Conservation (phyloP, 352 stramenopile genomes). For the Globisporangium middletonii region DNA sequence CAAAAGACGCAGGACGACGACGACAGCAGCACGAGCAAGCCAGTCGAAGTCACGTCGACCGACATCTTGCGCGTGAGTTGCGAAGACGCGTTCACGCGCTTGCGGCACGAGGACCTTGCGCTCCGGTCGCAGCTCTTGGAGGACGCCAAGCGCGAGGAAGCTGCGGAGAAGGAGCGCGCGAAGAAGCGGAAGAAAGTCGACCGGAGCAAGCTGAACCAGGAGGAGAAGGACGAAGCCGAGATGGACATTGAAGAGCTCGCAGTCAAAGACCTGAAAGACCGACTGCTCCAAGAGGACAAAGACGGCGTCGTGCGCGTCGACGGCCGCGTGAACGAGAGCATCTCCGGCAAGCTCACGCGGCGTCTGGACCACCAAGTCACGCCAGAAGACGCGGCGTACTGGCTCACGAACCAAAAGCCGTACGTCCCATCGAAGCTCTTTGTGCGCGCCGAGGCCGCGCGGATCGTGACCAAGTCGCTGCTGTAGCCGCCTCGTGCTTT, state of each 20-base stretch:
- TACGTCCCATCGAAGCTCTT: slow-evolving; percentile 83
- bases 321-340: slow-evolving; percentile 80
- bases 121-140: slow-evolving; percentile 60
- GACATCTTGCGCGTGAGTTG: slow-evolving; percentile 84
- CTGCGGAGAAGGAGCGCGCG: slow-evolving; percentile 65
- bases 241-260: slow-evolving; percentile 84
- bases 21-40: slow-evolving; percentile 5
- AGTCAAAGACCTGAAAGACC: slow-evolving; percentile 78
- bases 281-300: slow-evolving; percentile 72
- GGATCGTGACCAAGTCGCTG: slow-evolving; percentile 78
- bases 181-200: slow-evolving; percentile 88
- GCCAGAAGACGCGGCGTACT: slow-evolving; percentile 78
- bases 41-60: slow-evolving; percentile 57
- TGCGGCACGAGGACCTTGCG: slow-evolving; percentile 59
- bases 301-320: slow-evolving; percentile 62
- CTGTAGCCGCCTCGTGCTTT: slow-evolving; percentile 17
- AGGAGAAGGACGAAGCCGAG: slow-evolving; percentile 80
- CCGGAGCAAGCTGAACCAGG: slow-evolving; percentile 63
- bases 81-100: slow-evolving; percentile 66
- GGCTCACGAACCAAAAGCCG: slow-evolving; percentile 78
- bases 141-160: slow-evolving; percentile 72
- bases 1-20: slow-evolving; percentile 30
- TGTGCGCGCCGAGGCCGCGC: slow-evolving; percentile 68
- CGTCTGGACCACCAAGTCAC: slow-evolving; percentile 68
- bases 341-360: slow-evolving; percentile 43